A percentile compares a stretch with the other conserved stretches of the same genome.
These are phyloP conservation scores for Celoporthe dispersa DNA, from an alignment of 2,329 filamentous ascomycete genomes.

Conservation along the genomic window DNA sequence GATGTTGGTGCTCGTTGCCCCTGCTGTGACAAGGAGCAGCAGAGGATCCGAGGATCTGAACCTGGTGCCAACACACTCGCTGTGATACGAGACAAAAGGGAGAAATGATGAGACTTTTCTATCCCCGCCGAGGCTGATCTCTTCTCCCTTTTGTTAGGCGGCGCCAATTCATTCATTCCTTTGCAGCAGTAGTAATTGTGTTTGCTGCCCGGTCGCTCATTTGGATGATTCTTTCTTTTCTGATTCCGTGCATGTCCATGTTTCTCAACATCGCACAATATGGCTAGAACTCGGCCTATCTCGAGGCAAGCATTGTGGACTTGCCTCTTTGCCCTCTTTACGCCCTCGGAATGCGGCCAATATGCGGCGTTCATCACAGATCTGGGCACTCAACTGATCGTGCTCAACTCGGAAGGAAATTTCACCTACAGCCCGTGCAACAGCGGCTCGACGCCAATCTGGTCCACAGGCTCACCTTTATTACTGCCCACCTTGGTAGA, in stretches of 20 bases:
- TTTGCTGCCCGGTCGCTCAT: background rate
- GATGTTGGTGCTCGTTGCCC: background rate
- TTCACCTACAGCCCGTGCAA: constrained; percentile 18
- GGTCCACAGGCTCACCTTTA: background rate
- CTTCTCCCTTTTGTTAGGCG: background rate
- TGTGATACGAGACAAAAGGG: background rate
- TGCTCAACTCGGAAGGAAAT: constrained; percentile 5
- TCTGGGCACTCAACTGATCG: constrained; percentile 13
- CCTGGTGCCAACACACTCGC: constrained; percentile 1
- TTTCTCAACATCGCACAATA: background rate
- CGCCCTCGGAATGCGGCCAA: background rate
- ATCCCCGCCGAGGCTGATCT: background rate
- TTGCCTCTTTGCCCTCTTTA: background rate
- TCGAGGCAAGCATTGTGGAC: background rate
- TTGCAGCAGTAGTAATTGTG: background rate
- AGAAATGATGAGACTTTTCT: background rate
- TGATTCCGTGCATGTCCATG: background rate
- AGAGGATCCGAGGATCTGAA: constrained; percentile 4
- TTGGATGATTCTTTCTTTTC: background rate
- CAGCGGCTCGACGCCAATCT: constrained; percentile 11
- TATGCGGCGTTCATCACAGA: constrained; percentile 17
- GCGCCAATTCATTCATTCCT: background rate
- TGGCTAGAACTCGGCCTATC: background rate
- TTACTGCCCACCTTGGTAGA: background rate
- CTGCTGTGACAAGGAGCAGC: background rate